Evolutionary conservation across 768 basidiomycete genomes (phyloP).

Genomic region (Pleurotus salmoneostramineus): DNA sequence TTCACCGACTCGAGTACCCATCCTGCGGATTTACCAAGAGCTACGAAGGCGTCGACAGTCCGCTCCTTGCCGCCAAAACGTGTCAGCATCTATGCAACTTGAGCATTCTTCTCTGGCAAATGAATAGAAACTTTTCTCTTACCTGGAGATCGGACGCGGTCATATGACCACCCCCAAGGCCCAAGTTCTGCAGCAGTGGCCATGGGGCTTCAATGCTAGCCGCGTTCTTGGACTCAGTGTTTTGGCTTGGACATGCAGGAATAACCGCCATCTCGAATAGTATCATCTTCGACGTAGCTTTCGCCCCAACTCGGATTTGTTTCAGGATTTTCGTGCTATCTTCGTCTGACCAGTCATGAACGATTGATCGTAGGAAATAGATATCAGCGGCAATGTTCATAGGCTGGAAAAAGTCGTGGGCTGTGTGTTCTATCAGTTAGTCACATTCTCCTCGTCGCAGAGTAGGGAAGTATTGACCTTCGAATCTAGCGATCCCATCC

Average conservation of each 20-base stretch:
- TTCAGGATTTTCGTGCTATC: constrained; percentile 30
- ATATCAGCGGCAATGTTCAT: constrained; percentile 39
- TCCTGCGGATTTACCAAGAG: not conserved
- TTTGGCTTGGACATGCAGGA: constrained; percentile 19
- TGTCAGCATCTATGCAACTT: not conserved
- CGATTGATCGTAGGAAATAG: constrained; percentile 54
- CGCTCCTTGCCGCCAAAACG: not conserved
- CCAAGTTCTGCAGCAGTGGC: constrained; percentile 20
- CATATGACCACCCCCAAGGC: constrained; percentile 3
- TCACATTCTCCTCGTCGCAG: too few species aligned
- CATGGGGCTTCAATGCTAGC: not conserved
- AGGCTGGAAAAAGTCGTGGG: constrained; percentile 32
- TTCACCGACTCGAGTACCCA: constrained; percentile 2
- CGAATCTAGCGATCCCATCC: constrained; percentile 9
- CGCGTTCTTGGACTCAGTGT: constrained; percentile 1
- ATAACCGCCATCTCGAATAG: constrained; percentile 37
- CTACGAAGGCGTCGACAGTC: not conserved
- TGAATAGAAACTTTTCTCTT: not conserved
- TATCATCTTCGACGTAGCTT: constrained; percentile 30
- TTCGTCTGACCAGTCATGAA: constrained; percentile 64
- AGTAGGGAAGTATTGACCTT: too few species aligned
- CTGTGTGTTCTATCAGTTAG: constrained; percentile 6
- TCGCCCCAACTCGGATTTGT: constrained; percentile 31
- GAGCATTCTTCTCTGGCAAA: not conserved
- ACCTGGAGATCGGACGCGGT: not conserved